These are phyloP conservation scores for Aspergillus niger DNA, from an alignment of 2,329 filamentous ascomycete genomes.

Conservation along the genomic window DNA sequence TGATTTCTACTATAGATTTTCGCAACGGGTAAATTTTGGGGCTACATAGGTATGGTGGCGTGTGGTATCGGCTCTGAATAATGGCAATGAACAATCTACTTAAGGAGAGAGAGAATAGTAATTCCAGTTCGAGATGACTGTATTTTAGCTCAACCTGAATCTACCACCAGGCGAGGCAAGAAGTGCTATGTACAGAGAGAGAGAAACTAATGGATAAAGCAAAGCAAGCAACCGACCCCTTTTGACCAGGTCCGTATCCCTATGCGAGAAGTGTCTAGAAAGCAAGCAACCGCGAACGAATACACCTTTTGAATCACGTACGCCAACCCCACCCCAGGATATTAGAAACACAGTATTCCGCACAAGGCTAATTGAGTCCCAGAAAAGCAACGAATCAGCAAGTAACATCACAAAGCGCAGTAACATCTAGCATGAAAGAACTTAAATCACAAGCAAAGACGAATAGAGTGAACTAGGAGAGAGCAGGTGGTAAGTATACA, in stretches of 20 bases:
- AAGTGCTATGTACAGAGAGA: not conserved
- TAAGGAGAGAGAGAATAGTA: too few relatives aligned
- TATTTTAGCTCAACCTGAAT: not conserved
- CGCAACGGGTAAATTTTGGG: too few relatives aligned
- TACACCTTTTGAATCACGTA: not conserved
- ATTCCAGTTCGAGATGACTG: not conserved
- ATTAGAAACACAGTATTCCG: not conserved
- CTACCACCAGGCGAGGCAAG: not conserved
- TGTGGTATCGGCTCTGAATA: too few relatives aligned
- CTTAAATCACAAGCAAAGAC: not conserved
- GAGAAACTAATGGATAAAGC: not conserved
- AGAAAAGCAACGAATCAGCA: not conserved
- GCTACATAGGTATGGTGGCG: too few relatives aligned
- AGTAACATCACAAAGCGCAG: not conserved
- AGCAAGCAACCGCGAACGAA: not conserved
- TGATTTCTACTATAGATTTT: too few relatives aligned
- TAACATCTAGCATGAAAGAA: not conserved
- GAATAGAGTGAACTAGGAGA: not conserved
- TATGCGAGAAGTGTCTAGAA: not conserved
- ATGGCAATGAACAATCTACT: too few relatives aligned
- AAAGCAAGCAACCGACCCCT: not conserved
- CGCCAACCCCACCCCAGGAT: conserved; percentile 1
- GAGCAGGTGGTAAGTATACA: not conserved
- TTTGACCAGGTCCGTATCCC: conserved; percentile 1
- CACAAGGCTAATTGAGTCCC: not conserved